A percentile compares a stretch with the other conserved stretches of the same genome.
Conservation (phyloP, 306 rosid genomes). For the Gillenia trifoliata region DNA sequence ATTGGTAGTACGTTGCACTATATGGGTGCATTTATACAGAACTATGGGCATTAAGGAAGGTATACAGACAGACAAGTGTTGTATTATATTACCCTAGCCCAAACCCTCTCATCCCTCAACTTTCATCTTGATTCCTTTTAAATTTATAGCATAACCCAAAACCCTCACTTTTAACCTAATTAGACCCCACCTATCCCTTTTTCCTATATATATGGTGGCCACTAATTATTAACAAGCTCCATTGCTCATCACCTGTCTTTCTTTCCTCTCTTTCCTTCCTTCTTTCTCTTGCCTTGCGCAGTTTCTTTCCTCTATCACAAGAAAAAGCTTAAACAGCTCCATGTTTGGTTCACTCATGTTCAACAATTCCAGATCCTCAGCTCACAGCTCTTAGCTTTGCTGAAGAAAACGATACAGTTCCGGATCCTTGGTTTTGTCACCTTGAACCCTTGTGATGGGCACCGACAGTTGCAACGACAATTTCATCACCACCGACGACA, state of each 20-base stretch:
- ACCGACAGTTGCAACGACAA: too few relatives aligned
- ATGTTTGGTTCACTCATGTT: too few relatives aligned
- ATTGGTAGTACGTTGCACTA: too few relatives aligned
- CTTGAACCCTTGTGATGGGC: too few relatives aligned
- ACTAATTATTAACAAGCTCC: not conserved
- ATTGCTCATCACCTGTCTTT: not conserved
- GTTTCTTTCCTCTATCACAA: not conserved
- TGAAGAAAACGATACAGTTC: too few relatives aligned
- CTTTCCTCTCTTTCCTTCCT: not conserved
- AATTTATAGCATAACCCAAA: not conserved
- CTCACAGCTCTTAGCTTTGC: too few relatives aligned
- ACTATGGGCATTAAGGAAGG: too few relatives aligned
- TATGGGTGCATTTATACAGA: too few relatives aligned
- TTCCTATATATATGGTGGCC: not conserved
- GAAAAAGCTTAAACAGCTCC: not conserved
- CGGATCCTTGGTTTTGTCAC: too few relatives aligned
- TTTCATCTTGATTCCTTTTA: not conserved
- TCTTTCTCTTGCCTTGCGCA: not conserved
- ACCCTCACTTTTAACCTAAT: not conserved
- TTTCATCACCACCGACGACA: too few relatives aligned
- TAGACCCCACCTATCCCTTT: not conserved
- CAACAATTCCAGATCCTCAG: too few relatives aligned
- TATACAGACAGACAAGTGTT: too few relatives aligned
- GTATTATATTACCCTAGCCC: not conserved
- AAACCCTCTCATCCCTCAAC: not conserved